phyloP scores from a whole-genome alignment of 2,329 filamentous ascomycete genomes.

The Neonectria punicea region DNA sequence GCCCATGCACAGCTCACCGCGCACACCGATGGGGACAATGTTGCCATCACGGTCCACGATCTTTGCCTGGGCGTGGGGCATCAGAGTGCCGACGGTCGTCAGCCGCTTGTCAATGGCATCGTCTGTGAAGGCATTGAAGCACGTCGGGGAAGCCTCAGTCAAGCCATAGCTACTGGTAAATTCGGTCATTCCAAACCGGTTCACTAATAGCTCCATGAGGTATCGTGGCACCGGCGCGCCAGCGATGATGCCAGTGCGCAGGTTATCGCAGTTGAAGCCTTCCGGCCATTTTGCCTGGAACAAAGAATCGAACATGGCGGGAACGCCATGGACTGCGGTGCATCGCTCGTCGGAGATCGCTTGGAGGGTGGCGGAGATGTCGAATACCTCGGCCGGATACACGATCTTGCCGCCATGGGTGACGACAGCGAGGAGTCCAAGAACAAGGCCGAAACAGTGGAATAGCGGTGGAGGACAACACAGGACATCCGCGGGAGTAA shows the following conservation, averaged over 20 bases:
- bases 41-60: conserved; percentile 76
- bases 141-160: conserved; percentile 82
- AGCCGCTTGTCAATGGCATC: conserved; percentile 75
- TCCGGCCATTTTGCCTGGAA: conserved; percentile 58
- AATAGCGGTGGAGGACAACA: conserved; percentile 88
- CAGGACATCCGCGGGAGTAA: conserved; percentile 73
- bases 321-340: conserved; percentile 83
- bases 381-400: conserved; percentile 80
- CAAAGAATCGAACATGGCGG: conserved; percentile 83
- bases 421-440: conserved; percentile 76
- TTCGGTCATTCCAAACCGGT: conserved; percentile 78
- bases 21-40: conserved; percentile 72
- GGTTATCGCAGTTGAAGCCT: conserved; percentile 58
- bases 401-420: conserved; percentile 82
- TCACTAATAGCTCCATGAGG: conserved; percentile 78
- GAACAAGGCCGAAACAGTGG: conserved; percentile 85
- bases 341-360: conserved; percentile 74
- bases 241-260: conserved; percentile 82
- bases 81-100: conserved; percentile 78
- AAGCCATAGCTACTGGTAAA: conserved; percentile 78
- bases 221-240: conserved; percentile 80
- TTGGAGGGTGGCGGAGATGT: conserved; percentile 71
- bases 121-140: conserved; percentile 82
- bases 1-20: conserved; percentile 80
- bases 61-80: conserved; percentile 82